phyloP scores from a whole-genome alignment of 192 early-diverging fungal genomes.

The Phlyctochytrium arcticum region DNA sequence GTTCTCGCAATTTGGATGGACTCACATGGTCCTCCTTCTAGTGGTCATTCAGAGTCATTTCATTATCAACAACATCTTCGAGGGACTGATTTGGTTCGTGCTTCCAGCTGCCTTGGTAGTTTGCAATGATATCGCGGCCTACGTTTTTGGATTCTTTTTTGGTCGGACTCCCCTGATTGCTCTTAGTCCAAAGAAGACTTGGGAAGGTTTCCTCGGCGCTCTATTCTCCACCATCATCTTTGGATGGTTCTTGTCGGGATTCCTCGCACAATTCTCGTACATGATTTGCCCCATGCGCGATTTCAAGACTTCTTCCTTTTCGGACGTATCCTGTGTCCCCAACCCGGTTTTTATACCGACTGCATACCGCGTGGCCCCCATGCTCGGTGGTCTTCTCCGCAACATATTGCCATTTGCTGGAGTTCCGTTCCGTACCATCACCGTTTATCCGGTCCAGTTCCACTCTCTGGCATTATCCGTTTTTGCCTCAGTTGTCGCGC shows the following conservation, averaged over 20 bases:
- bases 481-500: conserved; percentile 93
- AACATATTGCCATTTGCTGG: conserved; percentile 13
- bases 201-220: conserved; percentile 94
- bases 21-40: conserved; percentile 90
- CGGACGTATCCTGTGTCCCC: conserved; percentile 45
- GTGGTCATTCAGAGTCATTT: conserved; percentile 94
- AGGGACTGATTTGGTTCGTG: conserved; percentile 97
- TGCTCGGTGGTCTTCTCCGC: conserved; percentile 16
- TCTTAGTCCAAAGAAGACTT: conserved; percentile 97
- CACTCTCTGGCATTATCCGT: conserved; percentile 84
- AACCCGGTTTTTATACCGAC: conserved; percentile 60
- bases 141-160: conserved; percentile 94
- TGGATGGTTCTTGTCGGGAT: conserved; percentile 62
- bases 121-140: conserved; percentile 94
- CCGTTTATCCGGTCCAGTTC: conserved; percentile 78
- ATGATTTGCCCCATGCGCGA: conserved; percentile 63
- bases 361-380: conserved; percentile 41
- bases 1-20: conserved; percentile 95
- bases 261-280: conserved; percentile 58
- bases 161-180: conserved; percentile 86
- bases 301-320: conserved; percentile 50
- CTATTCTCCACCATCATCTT: conserved; percentile 82
- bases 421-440: conserved; percentile 48
- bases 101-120: conserved; percentile 85
- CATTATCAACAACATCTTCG: conserved; percentile 96